These are phyloP conservation scores for Dicorynia guianensis DNA, from an alignment of 306 rosid genomes.

Conservation along the genomic window DNA sequence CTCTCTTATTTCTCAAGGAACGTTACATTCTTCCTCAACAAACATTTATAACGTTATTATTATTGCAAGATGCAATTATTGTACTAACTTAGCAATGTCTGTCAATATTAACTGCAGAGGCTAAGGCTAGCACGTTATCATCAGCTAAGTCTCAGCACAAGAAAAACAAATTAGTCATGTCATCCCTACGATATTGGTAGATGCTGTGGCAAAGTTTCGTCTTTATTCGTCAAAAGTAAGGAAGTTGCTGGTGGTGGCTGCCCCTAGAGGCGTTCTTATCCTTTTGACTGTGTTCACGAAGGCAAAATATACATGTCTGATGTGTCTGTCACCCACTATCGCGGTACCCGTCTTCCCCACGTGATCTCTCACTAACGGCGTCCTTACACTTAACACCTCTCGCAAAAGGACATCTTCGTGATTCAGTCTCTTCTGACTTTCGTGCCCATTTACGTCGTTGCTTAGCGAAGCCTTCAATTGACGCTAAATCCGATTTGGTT, in stretches of 20 bases:
- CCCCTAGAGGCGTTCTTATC: conserved; percentile 51
- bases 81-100: too few species aligned
- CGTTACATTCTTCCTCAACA: too few species aligned
- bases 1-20: too few species aligned
- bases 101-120: too few species aligned
- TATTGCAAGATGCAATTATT: too few species aligned
- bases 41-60: too few species aligned
- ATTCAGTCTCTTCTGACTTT: conserved; percentile 33
- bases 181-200: not conserved
- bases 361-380: conserved; percentile 46
- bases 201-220: conserved; percentile 14
- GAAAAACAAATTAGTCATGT: too few species aligned
- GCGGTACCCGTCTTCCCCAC: conserved; percentile 43
- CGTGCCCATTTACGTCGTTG: conserved; percentile 19
- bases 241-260: conserved; percentile 40
- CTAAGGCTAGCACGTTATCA: too few species aligned
- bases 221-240: conserved; percentile 25
- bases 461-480: not conserved
- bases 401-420: conserved; percentile 41
- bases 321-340: conserved; percentile 54
- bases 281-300: conserved; percentile 32
- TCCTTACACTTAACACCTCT: conserved; percentile 33
- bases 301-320: conserved; percentile 17
- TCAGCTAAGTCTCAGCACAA: too few species aligned
- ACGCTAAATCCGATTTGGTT: not conserved